Conservation (phyloP, 176 grass and related monocot species). For the Leersia perrieri region DNA sequence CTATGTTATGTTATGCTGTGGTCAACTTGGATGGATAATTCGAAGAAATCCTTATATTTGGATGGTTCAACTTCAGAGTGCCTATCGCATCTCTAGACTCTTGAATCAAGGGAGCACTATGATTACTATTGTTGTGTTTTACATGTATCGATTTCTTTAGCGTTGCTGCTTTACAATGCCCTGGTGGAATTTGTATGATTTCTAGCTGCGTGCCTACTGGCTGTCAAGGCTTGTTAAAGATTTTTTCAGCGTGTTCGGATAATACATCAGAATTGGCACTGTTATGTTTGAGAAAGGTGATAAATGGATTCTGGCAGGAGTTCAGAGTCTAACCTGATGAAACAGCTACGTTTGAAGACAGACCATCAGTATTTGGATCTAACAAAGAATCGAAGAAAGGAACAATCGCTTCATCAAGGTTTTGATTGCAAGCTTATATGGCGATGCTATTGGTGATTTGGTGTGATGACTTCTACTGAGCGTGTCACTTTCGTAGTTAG, state of each 20-base stretch:
- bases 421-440: no score
- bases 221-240: not conserved
- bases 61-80: not conserved
- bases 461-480: no score
- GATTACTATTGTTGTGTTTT: not conserved
- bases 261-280: not conserved
- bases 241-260: not conserved
- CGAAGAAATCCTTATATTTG: constrained; percentile 34
- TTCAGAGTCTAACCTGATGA: not conserved
- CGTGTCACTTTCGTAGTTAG: no score
- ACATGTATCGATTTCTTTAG: not conserved
- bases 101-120: not conserved
- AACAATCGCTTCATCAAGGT: no score
- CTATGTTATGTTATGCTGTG: constrained; percentile 27
- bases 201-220: not conserved
- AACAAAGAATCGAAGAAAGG: no score
- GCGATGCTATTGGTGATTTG: no score
- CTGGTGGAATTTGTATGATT: not conserved
- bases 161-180: not conserved
- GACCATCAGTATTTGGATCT: no score
- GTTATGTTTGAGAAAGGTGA: not conserved
- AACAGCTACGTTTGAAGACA: not conserved
- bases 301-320: not conserved
- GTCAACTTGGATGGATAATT: constrained; percentile 31
- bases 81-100: not conserved